Evolutionary conservation across 108 stramenopile species (phyloP).

Genomic region (Pseudonitzschia delicatissima): DNA sequence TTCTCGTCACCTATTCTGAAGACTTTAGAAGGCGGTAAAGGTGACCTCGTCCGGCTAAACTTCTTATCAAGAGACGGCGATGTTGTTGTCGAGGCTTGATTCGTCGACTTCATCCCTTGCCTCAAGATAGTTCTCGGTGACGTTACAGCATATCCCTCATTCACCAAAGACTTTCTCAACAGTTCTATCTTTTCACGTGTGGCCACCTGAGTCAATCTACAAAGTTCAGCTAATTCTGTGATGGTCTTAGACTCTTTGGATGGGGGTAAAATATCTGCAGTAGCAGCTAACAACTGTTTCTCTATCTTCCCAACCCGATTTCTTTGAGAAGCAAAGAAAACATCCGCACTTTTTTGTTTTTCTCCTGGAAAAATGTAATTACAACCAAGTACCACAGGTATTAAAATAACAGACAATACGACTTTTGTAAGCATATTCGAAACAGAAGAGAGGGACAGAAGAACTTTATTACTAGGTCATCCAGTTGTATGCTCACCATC

Average conservation of each 20-base stretch:
- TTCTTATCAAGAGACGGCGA: not conserved
- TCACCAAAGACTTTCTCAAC: conserved; percentile 9
- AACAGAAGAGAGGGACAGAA: not conserved
- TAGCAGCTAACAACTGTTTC: conserved; percentile 21
- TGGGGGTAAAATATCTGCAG: conserved; percentile 20
- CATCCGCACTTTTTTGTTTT: not conserved
- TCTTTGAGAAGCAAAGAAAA: conserved; percentile 17
- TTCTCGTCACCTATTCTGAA: too few relatives aligned
- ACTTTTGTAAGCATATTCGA: not conserved
- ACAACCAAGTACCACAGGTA: not conserved
- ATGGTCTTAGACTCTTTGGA: conserved; percentile 22
- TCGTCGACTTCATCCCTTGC: too few relatives aligned
- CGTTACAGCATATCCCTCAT: not conserved
- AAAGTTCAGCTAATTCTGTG: conserved; percentile 33
- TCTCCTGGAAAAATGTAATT: not conserved
- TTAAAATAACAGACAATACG: not conserved
- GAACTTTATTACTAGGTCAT: not conserved
- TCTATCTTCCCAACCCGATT: conserved; percentile 15
- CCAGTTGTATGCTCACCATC: not conserved
- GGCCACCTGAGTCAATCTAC: conserved; percentile 26
- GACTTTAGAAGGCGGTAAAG: not conserved
- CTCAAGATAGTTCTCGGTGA: not conserved
- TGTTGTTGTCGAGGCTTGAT: not conserved
- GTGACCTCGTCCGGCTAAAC: not conserved
- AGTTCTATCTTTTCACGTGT: conserved; percentile 27